Evolutionary conservation across 768 basidiomycete genomes (phyloP).

Genomic region (Pleurotus platypus): DNA sequence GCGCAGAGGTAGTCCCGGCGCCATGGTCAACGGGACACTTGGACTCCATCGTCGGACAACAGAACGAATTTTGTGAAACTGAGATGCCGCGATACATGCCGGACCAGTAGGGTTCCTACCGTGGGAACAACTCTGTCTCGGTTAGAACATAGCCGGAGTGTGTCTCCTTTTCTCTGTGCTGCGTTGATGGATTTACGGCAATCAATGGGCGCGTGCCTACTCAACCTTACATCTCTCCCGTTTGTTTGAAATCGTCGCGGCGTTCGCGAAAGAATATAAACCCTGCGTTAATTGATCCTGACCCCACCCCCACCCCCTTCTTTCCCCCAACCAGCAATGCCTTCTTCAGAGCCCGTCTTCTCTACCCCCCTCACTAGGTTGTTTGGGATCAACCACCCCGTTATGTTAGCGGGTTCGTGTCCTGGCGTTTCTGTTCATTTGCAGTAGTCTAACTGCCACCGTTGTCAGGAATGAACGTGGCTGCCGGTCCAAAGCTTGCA

Average conservation of each 20-base stretch:
- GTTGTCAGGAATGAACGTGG: constrained; percentile 71
- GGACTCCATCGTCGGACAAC: constrained; percentile 18
- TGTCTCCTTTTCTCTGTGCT: not conserved
- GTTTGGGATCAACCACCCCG: constrained; percentile 78
- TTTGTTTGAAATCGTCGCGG: too few relatives aligned
- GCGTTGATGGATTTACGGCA: constrained; percentile 3
- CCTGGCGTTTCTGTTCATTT: not conserved
- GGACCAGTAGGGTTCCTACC: not conserved
- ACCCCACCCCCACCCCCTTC: not conserved
- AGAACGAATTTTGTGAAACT: not conserved
- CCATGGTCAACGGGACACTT: constrained; percentile 51
- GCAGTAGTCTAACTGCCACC: not conserved
- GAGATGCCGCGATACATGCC: constrained; percentile 2
- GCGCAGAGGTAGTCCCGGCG: constrained; percentile 14
- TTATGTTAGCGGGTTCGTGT: constrained; percentile 71
- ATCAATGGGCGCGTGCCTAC: constrained; percentile 3
- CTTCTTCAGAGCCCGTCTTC: constrained; percentile 62
- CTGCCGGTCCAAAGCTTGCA: constrained; percentile 80
- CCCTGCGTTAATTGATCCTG: too few relatives aligned
- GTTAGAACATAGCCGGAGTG: not conserved
- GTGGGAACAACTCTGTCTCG: not conserved
- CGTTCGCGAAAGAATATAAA: too few relatives aligned
- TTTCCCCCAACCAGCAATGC: constrained; percentile 40
- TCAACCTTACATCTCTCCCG: not conserved
- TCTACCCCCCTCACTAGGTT: constrained; percentile 70